Base-by-base conservation (phyloP, 2,329 filamentous ascomycete species). In the Ilyonectria sp. region DNA sequence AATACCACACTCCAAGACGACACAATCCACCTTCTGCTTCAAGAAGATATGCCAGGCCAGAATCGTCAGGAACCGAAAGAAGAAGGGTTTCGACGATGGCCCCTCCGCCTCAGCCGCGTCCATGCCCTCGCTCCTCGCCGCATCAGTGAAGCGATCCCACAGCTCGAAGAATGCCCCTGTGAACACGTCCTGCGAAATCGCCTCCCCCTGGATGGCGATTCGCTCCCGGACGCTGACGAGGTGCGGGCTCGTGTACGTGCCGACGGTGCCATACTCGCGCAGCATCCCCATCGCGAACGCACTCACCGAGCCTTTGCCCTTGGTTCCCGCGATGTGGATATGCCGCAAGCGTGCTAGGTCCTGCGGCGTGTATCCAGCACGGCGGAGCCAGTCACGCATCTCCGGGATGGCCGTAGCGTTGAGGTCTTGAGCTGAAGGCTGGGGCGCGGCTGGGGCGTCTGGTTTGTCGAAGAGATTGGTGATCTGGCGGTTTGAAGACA, bases 1-100 rank as follows among this genome's bases (percentile, higher is more conserved):
- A 70, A 98, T 97, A 1, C 96, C 96, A 75, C 94, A 97, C 82
- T 99, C 96, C 37, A 98, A 87, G 10, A 98, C 90, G 0, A 94
- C 95, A 19, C 90, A 90, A 69, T 91, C 86, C 0, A 98, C 91
- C 1, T 92, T 91, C 78, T 96, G 92, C 54, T 86, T 80, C 29
- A 97, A 77, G 74, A 97, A 99, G 2, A 91, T 87, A 76, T 97
- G 94, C 75, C 97, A 89, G 1, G 95, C 95, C 83, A 98, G 88
- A 43, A 99, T 86, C 0, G 95, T 98, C 77, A 99, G 80, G 77
- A 93, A 98, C 31, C 95, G 92, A 80, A 98, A 98, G 81, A 97
- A 98, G 58, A 94, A 93, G 0, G 96, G 96, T 79, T 97, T 97
- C 2, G 89, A 89, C 1, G 80, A 82, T 0, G 90, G 85, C 0